These are phyloP conservation scores for Peribolospora kevripleyi DNA, from an alignment of 768 basidiomycete species.

Conservation along the genomic window DNA sequence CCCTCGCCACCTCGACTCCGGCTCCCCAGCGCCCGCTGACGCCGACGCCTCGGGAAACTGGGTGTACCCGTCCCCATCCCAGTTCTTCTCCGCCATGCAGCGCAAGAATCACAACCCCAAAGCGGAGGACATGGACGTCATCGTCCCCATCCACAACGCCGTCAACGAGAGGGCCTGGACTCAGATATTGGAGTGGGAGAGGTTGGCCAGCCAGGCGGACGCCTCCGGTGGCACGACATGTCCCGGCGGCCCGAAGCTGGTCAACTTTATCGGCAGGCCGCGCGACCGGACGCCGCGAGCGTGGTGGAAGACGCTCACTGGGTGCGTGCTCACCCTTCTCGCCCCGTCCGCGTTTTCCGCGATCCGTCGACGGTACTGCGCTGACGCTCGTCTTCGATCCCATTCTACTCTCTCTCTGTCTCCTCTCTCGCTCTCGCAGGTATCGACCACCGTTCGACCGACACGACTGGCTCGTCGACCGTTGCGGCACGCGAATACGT, in stretches of 20 bases:
- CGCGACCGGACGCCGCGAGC: slow-evolving; percentile 57
- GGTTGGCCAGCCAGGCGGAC: slow-evolving; percentile 14
- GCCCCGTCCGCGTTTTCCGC: neutral
- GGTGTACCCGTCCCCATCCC: slow-evolving; percentile 96
- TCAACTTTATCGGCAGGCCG: slow-evolving; percentile 77
- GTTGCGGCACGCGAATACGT: slow-evolving; percentile 64
- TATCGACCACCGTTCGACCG: slow-evolving; percentile 87
- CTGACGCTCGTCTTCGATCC: neutral
- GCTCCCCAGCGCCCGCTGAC: slow-evolving; percentile 1
- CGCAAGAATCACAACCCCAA: slow-evolving; percentile 48
- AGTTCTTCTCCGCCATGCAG: slow-evolving; percentile 92
- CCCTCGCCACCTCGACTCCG: slow-evolving; percentile 28
- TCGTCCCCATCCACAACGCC: slow-evolving; percentile 96
- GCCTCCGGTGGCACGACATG: neutral
- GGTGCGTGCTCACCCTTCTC: slow-evolving; percentile 31
- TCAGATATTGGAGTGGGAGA: slow-evolving; percentile 61
- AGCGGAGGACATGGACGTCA: slow-evolving; percentile 70
- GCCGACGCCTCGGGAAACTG: slow-evolving; percentile 31
- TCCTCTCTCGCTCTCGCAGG: slow-evolving; percentile 23
- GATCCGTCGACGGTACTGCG: neutral
- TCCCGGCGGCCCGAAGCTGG: slow-evolving; percentile 41
- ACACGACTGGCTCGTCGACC: slow-evolving; percentile 90
- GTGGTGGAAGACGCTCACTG: slow-evolving; percentile 52
- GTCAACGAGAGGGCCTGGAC: slow-evolving; percentile 87
- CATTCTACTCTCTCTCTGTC: neutral